A percentile compares a stretch with the other conserved stretches of the same genome.
These are phyloP conservation scores for Xylogone sp. DNA, from an alignment of 2,329 filamentous ascomycete genomes.

Conservation along the genomic window DNA sequence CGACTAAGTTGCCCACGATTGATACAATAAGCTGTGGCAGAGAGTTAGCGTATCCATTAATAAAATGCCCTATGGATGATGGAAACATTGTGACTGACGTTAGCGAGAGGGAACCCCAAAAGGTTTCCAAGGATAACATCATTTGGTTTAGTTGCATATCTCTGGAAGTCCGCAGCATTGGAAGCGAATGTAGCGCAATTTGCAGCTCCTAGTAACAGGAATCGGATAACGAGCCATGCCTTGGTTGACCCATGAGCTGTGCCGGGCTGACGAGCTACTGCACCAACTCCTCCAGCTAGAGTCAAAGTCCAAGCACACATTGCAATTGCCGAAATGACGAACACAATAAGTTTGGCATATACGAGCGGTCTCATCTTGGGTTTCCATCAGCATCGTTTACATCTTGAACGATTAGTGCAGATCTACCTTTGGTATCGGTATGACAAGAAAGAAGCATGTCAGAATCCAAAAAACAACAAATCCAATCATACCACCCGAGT, in stretches of 20 bases:
- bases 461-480: conserved; percentile 38
- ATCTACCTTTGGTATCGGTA: conserved; percentile 32
- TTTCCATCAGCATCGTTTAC: background rate
- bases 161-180: conserved; percentile 39
- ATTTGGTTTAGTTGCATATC: conserved; percentile 36
- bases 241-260: conserved; percentile 29
- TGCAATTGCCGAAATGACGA: conserved; percentile 32
- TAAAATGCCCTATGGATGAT: background rate
- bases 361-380: conserved; percentile 29
- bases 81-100: conserved; percentile 14
- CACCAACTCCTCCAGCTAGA: conserved; percentile 27
- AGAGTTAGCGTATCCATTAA: conserved; percentile 11
- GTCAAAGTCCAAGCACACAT: conserved; percentile 36
- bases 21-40: conserved; percentile 27
- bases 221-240: conserved; percentile 33
- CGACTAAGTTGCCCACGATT: conserved; percentile 36
- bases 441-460: conserved; percentile 34
- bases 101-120: conserved; percentile 36
- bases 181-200: conserved; percentile 34
- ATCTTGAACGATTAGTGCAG: background rate
- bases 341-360: conserved; percentile 34
- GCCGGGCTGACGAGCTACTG: conserved; percentile 24
- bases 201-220: conserved; percentile 32
- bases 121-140: conserved; percentile 38
- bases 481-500: conserved; percentile 37